phyloP scores from a whole-genome alignment of 2,329 filamentous ascomycete genomes.

The Diplocarpon rosae region DNA sequence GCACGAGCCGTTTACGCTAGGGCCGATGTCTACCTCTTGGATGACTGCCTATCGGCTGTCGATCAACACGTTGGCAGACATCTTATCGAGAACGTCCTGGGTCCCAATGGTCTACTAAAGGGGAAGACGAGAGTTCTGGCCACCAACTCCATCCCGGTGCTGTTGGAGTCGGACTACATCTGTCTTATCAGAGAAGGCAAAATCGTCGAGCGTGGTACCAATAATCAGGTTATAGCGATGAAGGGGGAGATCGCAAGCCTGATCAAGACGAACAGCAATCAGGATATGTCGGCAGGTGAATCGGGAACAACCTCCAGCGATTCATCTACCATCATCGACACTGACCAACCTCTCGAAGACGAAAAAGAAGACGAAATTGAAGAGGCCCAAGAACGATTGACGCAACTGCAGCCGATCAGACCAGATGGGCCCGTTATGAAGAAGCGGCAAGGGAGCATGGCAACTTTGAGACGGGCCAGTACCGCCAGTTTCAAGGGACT shows the following conservation, averaged over 20 bases:
- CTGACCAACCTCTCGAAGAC: slow-evolving; percentile 38
- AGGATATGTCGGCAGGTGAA: slow-evolving; percentile 33
- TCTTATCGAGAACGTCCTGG: slow-evolving; percentile 88
- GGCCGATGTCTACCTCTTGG: slow-evolving; percentile 90
- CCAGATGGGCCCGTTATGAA: slow-evolving; percentile 39
- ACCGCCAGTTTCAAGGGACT: slow-evolving; percentile 82
- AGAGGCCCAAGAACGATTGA: slow-evolving; percentile 65
- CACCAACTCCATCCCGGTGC: slow-evolving; percentile 87
- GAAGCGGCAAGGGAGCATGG: slow-evolving; percentile 56
- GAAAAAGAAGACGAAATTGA: slow-evolving; percentile 52
- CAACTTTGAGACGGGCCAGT: slow-evolving; percentile 79
- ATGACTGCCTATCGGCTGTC: slow-evolving; percentile 93
- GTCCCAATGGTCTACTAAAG: slow-evolving; percentile 67
- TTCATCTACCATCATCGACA: slow-evolving; percentile 45
- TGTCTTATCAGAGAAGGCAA: slow-evolving; percentile 72
- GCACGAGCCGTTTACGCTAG: slow-evolving; percentile 92
- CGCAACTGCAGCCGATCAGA: slow-evolving; percentile 68
- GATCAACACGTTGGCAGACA: slow-evolving; percentile 95
- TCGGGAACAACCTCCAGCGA: slow-evolving; percentile 40
- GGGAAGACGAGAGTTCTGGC: slow-evolving; percentile 87
- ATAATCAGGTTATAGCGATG: slow-evolving; percentile 83
- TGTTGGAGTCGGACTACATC: slow-evolving; percentile 84
- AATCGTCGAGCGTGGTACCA: slow-evolving; percentile 80
- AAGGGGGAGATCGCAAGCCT: slow-evolving; percentile 82
- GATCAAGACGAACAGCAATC: slow-evolving; percentile 58